Percentiles rank a stretch among this genome's conserved stretches.
Conservation (phyloP, 2,329 filamentous ascomycete genomes). For the Penicillium digitatum region DNA sequence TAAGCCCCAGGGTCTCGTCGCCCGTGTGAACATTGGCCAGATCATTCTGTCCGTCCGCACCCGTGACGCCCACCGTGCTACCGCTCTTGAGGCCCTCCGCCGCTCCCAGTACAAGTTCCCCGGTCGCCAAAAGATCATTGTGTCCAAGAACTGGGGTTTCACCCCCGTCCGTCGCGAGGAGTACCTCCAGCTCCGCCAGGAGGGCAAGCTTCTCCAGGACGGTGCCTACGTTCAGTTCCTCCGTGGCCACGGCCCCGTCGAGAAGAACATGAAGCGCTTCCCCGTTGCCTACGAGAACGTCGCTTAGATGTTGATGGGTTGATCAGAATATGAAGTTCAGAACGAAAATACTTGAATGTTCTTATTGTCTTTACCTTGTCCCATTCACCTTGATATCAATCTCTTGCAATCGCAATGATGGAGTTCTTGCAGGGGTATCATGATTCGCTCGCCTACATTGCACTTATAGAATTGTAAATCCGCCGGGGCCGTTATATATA, state of each 20-base stretch:
- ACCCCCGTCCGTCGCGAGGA: conserved; percentile 96
- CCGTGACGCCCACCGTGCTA: conserved; percentile 86
- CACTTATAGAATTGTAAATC: not conserved
- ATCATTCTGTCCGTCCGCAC: conserved; percentile 97
- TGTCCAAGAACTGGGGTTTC: conserved; percentile 99
- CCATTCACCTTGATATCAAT: conserved; percentile 22
- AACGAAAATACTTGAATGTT: conserved; percentile 25
- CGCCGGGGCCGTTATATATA: too few relatives aligned
- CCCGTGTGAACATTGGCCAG: conserved; percentile 99
- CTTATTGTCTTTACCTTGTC: conserved; percentile 19
- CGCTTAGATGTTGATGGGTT: conserved; percentile 40
- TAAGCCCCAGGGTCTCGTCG: conserved; percentile 98
- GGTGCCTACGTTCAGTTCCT: conserved; percentile 99
- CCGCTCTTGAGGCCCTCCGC: conserved; percentile 96
- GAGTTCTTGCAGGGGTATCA: conserved; percentile 24
- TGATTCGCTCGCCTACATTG: not conserved
- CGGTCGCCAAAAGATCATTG: conserved; percentile 99
- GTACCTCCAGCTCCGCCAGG: conserved; percentile 92
- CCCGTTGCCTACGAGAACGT: conserved; percentile 68
- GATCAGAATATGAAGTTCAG: conserved; percentile 28
- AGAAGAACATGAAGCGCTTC: conserved; percentile 88
- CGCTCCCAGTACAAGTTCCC: conserved; percentile 99
- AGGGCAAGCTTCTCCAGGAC: conserved; percentile 90
- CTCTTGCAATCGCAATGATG: conserved; percentile 20
- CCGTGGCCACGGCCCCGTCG: conserved; percentile 81